These are phyloP conservation scores for Thermomyces lanuginosus DNA, from an alignment of 2,329 filamentous ascomycete genomes.

Conservation along the genomic window DNA sequence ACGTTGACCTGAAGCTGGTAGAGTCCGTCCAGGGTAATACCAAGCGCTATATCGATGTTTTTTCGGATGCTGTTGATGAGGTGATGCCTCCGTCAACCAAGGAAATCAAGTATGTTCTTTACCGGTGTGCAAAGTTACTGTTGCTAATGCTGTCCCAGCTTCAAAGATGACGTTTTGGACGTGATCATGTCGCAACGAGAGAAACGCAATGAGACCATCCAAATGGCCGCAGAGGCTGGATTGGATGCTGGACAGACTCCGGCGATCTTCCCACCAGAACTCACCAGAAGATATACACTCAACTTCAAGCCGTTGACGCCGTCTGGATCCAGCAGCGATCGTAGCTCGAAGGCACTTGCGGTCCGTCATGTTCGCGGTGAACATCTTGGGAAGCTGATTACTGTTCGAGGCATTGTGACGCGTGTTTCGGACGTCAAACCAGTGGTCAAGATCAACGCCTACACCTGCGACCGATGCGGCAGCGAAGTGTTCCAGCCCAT, in stretches of 20 bases:
- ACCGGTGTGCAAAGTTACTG: neutral
- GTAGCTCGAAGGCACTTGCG: constrained; percentile 51
- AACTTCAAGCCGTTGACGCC: constrained; percentile 87
- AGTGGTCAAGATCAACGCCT: constrained; percentile 91
- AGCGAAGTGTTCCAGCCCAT: constrained; percentile 97
- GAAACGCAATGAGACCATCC: constrained; percentile 64
- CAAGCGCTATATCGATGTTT: constrained; percentile 83
- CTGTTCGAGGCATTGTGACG: constrained; percentile 82
- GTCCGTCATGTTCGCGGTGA: constrained; percentile 87
- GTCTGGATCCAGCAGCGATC: constrained; percentile 47
- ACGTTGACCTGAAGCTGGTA: constrained; percentile 50
- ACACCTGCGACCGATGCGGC: constrained; percentile 91
- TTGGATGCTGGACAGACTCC: constrained; percentile 49
- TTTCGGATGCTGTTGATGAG: constrained; percentile 76
- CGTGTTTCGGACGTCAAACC: constrained; percentile 96
- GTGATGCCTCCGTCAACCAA: constrained; percentile 62
- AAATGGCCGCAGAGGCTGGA: constrained; percentile 48
- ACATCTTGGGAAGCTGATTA: constrained; percentile 84
- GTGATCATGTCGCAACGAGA: constrained; percentile 88
- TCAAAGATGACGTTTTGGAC: constrained; percentile 95
- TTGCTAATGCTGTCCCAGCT: constrained; percentile 33
- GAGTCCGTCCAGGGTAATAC: constrained; percentile 80
- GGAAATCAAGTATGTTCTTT: constrained; percentile 53
- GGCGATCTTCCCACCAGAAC: constrained; percentile 74
- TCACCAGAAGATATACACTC: constrained; percentile 85